Base-by-base conservation (phyloP, 352 stramenopile genomes). In the Pythium sp. region DNA sequence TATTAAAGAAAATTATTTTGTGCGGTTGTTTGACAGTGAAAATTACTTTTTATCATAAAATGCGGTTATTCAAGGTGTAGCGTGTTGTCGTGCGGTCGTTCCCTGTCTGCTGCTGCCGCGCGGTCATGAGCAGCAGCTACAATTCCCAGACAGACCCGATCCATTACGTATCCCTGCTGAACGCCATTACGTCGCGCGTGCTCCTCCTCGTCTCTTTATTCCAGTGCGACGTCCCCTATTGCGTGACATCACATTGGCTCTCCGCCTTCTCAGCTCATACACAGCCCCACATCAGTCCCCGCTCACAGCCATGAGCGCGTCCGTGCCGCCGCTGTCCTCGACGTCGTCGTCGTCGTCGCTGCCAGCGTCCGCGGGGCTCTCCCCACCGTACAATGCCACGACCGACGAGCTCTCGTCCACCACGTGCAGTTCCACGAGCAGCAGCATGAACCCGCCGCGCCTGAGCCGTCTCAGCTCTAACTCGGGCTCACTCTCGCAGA, bases 401-500 rank as follows among this genome's bases (percentile, higher is more conserved):
- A 59, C 49, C 15, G 53, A 71, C 57, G 60, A 71, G 26, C 32
- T 67, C 58, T 18, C 51, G 34, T 41, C 57, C 8, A 51, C 6
- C 43, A 24, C 24, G 41, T 14, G 46, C 61, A 58, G 32, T 12
- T 69, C 67, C 57, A 72, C 69, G 77, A 74, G 36, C 60, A 57
- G 24, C 18, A 43, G 26, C 28, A 59, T 71, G 12, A 32, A 67
- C n/a, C 65, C 57, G 12, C 69, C 77, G 46, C 81, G 79, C 0
- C 69, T 92, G 41, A 91, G 82, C 62, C 84, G 78, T 43, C 73
- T 92, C 46, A 91, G 75, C 68, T 89, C 84, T 14, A 77, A 73
- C 36, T 74, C 76, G 0, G 81, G 84, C 1, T 74, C 78, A 22
- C 78, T 89, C 68, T 82, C 84, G 11, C 73, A 80, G 38, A 79